Percentiles rank a stretch among this genome's conserved stretches.
phyloP scores from a whole-genome alignment of 352 stramenopile species.

The Globisporangium carolinianum region DNA sequence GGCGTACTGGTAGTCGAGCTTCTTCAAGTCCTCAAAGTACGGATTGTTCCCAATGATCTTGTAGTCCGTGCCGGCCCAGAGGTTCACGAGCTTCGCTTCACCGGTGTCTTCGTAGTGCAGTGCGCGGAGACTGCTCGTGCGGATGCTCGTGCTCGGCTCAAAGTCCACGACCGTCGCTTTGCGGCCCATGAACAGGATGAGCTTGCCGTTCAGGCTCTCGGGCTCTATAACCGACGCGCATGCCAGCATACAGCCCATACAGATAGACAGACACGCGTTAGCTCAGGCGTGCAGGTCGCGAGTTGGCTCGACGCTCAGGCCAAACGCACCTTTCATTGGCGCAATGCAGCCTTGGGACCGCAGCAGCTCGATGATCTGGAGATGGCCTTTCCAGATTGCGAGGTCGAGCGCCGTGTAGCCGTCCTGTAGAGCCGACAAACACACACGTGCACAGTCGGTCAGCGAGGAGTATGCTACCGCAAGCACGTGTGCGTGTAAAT shows the following conservation, averaged over 20 bases:
- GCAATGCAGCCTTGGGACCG: slow-evolving; percentile 73
- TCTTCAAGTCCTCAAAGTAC: slow-evolving; percentile 65
- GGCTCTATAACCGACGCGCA: slow-evolving; percentile 29
- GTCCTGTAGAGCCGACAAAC: slow-evolving; percentile 27
- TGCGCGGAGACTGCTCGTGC: slow-evolving; percentile 63
- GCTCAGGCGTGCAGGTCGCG: too few relatives aligned
- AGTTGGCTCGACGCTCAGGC: not conserved
- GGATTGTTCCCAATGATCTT: slow-evolving; percentile 67
- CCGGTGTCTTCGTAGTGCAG: slow-evolving; percentile 74
- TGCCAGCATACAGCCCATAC: not conserved
- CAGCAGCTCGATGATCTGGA: slow-evolving; percentile 80
- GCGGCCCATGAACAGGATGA: slow-evolving; percentile 61
- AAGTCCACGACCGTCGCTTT: slow-evolving; percentile 79
- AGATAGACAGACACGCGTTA: too few relatives aligned
- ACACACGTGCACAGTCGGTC: too few relatives aligned
- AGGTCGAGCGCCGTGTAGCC: slow-evolving; percentile 77
- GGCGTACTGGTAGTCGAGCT: slow-evolving; percentile 65
- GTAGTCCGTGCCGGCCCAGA: slow-evolving; percentile 80
- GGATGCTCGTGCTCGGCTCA: slow-evolving; percentile 69
- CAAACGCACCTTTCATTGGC: slow-evolving; percentile 63
- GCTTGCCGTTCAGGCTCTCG: slow-evolving; percentile 69
- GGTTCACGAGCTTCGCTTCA: slow-evolving; percentile 71
- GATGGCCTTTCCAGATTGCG: slow-evolving; percentile 73
- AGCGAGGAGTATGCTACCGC: not conserved
- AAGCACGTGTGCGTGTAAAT: not conserved